Percentiles rank a stretch among this genome's conserved stretches.
Evolutionary conservation across 495 filamentous ascomycete species (phyloP).

Genomic region (Neurospora sp.): DNA sequence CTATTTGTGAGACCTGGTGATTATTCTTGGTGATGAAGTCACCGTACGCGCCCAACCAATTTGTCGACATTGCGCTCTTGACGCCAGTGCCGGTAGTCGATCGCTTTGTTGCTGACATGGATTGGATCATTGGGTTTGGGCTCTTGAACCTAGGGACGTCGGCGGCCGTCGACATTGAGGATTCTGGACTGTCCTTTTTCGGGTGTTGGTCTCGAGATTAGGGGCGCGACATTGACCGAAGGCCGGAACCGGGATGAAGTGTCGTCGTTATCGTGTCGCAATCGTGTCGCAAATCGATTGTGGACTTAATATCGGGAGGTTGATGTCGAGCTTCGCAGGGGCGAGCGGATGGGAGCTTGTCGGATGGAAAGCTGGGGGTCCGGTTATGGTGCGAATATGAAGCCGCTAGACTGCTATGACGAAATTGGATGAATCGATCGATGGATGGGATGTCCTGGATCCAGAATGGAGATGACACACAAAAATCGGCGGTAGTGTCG

Average conservation of each 20-base stretch:
- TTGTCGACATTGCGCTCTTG: slow-evolving; percentile 35
- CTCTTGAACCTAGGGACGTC: not conserved
- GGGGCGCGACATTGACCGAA: not conserved
- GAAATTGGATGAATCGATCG: not conserved
- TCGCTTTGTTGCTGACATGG: not conserved
- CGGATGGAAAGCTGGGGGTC: not conserved
- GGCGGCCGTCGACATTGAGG: not conserved
- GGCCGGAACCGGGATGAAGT: not conserved
- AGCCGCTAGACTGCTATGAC: not conserved
- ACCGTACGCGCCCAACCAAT: slow-evolving; percentile 71
- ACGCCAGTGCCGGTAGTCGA: not conserved
- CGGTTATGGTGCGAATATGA: not conserved
- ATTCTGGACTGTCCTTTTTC: not conserved
- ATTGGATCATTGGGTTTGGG: not conserved
- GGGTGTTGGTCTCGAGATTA: not conserved
- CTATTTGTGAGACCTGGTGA: slow-evolving; percentile 82
- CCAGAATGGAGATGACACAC: not conserved
- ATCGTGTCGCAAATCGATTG: not conserved
- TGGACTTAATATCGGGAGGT: not conserved
- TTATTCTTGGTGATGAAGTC: slow-evolving; percentile 93
- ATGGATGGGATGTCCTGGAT: not conserved
- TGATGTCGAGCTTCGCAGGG: not conserved
- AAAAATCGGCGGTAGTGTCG: not conserved
- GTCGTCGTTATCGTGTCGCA: not conserved
- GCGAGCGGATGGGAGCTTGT: not conserved